Evolutionary conservation across 2,329 filamentous ascomycete species (phyloP), one percentile per base, ranked within the genome.

Genomic region (Drechslerella stenobrocha): DNA sequence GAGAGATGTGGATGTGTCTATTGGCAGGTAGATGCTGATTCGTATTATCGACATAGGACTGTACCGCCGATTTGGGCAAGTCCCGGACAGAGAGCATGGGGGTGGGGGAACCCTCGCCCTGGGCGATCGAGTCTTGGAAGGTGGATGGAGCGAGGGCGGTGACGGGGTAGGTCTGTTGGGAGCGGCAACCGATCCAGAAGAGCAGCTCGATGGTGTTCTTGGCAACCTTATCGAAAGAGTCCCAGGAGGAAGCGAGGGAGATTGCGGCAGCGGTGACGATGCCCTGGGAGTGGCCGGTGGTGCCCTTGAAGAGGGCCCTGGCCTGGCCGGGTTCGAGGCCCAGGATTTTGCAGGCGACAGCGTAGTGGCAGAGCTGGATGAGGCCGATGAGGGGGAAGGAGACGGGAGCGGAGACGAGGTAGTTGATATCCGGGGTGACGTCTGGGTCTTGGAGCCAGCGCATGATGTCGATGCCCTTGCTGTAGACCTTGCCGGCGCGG

Each of bases 71-170:
- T 74, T 88, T 84, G 0, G 92, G 87, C 24, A 98, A 84, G 75
- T 98, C 93, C 50, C 93, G 89, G 72, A 98, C 95, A 74, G 93
- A 97, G 72, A 98, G 80, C 93, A 98, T 98, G 40, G 93, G 95
- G 1, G 93, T 97, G 1, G 95, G 93, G 3, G 83, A 83, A n/a
- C 95, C 95, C 79, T 98, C 93, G 52, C 93, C 92, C 76, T 93
- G 87, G 75, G 96, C 92, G 71, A 90, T 83, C 0, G 93, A 96
- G 78, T 98, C 93, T 75, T 92, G 89, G 55, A 98, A 82, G 75
- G 92, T 89, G 44, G 85, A 88, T 0, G 93, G 95, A 2, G 91
- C 90, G 74, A 98, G 83, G 30, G 93, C 97, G 2, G 93, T 98
- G 73, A 89, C 86, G 35, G 93, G 95, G 78, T 96, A 98, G 1